These are phyloP conservation scores for Eucalyptus guilfoylei DNA, from an alignment of 345 rosid species.

Conservation along the genomic window DNA sequence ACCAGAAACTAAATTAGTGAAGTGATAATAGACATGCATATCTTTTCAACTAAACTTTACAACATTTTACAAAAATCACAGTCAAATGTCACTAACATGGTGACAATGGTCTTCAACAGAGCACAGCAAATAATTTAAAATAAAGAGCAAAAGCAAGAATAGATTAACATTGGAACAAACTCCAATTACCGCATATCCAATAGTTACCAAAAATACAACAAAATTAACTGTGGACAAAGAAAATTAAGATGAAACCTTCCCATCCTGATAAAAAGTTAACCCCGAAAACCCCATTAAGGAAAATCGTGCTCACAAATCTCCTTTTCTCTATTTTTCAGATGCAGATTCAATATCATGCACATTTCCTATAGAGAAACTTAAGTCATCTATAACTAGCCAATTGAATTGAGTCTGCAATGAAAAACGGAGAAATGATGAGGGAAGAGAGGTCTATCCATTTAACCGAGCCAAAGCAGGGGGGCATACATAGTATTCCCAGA, in stretches of 20 bases:
- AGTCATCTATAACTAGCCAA: not conserved
- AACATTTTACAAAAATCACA: not conserved
- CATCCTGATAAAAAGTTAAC: not conserved
- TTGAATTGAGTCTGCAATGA: not conserved
- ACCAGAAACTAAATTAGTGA: not conserved
- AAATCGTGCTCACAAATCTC: not conserved
- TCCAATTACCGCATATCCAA: not conserved
- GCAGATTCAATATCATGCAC: not conserved
- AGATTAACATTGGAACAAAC: not conserved
- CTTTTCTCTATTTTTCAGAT: not conserved
- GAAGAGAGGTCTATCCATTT: not conserved
- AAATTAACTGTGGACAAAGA: not conserved
- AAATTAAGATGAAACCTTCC: not conserved
- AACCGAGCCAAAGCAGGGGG: not conserved
- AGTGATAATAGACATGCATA: not conserved
- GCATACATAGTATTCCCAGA: not conserved
- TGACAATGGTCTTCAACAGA: not conserved
- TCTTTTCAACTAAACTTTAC: not conserved
- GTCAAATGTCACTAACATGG: not conserved
- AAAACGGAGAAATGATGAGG: not conserved
- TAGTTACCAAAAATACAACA: not conserved
- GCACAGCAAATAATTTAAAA: not conserved
- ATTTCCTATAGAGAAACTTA: not conserved
- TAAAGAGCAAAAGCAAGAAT: not conserved
- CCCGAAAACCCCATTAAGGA: not conserved